Evolutionary conservation across 208 protist genomes (phyloP).

Genomic region (Wallacemonas sp.): DNA sequence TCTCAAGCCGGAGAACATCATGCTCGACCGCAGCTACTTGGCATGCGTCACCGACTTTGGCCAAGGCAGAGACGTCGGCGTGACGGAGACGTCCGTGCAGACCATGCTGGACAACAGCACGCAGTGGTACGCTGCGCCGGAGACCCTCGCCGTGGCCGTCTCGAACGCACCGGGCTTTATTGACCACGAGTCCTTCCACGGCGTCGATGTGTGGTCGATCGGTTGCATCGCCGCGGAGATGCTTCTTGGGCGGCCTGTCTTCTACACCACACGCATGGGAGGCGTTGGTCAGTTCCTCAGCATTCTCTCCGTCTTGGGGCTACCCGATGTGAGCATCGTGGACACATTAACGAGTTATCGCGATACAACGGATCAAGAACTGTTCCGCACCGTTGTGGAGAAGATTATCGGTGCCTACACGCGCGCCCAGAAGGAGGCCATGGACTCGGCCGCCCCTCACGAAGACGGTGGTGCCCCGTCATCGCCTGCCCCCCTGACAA

Average conservation of each 20-base stretch:
- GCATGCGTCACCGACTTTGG: slow-evolving; percentile 97
- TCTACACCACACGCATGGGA: slow-evolving; percentile 89
- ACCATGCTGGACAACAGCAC: slow-evolving; percentile 83
- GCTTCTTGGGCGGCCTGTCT: slow-evolving; percentile 72
- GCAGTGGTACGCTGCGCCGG: slow-evolving; percentile 98
- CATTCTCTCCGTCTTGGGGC: slow-evolving; percentile 90
- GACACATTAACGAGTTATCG: slow-evolving; percentile 63
- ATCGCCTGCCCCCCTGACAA: slow-evolving; percentile 3
- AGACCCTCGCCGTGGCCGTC: slow-evolving; percentile 93
- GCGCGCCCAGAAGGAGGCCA: background rate
- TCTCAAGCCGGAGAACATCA: slow-evolving; percentile 92
- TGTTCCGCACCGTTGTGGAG: slow-evolving; percentile 46
- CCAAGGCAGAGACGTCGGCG: slow-evolving; percentile 88
- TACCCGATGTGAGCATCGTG: slow-evolving; percentile 75
- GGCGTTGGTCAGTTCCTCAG: slow-evolving; percentile 91
- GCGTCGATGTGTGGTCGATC: slow-evolving; percentile 91
- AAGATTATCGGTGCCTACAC: slow-evolving; percentile 9
- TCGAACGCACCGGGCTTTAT: slow-evolving; percentile 78
- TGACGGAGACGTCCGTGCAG: slow-evolving; percentile 38
- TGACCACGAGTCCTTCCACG: slow-evolving; percentile 69
- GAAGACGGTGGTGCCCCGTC: slow-evolving; percentile 1
- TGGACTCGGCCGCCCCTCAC: slow-evolving; percentile 1
- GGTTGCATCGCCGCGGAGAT: slow-evolving; percentile 93
- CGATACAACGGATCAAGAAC: slow-evolving; percentile 32
- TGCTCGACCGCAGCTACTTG: slow-evolving; percentile 90